phyloP scores from a whole-genome alignment of 305 asterid genomes.

The Fraxinus platypoda region DNA sequence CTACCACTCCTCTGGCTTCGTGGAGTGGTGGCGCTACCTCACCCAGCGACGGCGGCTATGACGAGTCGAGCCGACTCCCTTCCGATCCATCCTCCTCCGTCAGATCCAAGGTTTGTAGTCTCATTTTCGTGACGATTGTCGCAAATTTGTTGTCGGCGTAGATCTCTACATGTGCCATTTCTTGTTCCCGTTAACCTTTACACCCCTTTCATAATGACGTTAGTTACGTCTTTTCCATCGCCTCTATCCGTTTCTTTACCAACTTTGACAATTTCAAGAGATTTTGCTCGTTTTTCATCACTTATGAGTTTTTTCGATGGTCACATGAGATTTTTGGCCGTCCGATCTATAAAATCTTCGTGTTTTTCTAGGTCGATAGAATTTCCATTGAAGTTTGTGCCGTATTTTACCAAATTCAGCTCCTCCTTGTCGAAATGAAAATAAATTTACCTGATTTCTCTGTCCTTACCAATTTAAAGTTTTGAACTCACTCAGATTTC shows the following conservation, averaged over 20 bases:
- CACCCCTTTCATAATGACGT: background rate
- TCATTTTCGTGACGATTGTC: background rate
- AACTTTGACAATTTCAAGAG: background rate
- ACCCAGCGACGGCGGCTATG: slow-evolving; percentile 39
- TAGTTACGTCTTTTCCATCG: background rate
- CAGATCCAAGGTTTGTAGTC: slow-evolving; percentile 45
- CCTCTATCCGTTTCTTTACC: background rate
- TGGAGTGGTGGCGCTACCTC: slow-evolving; percentile 38
- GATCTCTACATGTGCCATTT: background rate
- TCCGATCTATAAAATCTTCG: background rate
- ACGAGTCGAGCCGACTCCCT: slow-evolving; percentile 30
- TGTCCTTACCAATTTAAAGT: background rate
- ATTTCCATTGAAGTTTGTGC: background rate
- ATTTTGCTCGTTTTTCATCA: background rate
- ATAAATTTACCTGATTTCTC: background rate
- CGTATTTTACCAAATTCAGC: background rate
- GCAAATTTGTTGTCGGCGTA: background rate
- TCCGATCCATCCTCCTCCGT: slow-evolving; percentile 28
- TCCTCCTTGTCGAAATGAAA: background rate
- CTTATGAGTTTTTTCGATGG: background rate
- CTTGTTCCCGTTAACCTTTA: background rate
- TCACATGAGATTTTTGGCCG: background rate
- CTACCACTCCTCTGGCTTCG: slow-evolving; percentile 48
- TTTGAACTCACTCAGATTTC: background rate
- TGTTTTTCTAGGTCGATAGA: background rate